Evolutionary conservation across 208 protist genomes (phyloP).

Genomic region (Leptomonas pyrrhocoris): DNA sequence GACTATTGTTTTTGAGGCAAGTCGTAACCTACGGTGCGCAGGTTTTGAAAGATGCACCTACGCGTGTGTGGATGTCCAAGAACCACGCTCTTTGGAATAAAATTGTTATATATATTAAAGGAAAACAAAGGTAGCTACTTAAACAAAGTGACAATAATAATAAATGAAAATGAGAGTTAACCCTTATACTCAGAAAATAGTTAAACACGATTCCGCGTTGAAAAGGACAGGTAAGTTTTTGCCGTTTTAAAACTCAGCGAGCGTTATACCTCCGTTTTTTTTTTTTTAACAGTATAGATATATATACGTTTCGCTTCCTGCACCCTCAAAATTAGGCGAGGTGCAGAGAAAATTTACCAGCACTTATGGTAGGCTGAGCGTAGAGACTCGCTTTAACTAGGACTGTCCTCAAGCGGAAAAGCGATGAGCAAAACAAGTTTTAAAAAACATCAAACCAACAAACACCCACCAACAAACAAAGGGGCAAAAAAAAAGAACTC

Average conservation of each 20-base stretch:
- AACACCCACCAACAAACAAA: conserved; percentile 9
- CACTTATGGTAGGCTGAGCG: background rate
- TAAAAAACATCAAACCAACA: background rate
- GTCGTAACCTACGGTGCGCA: conserved; percentile 9
- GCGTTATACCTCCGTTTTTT: background rate
- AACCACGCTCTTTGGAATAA: too few relatives aligned
- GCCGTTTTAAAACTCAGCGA: too few relatives aligned
- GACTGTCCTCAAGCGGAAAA: conserved; percentile 5
- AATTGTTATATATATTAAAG: background rate
- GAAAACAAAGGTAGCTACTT: too few relatives aligned
- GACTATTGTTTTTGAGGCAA: background rate
- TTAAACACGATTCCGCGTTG: background rate
- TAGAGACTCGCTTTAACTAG: background rate
- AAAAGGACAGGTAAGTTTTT: conserved; percentile 7
- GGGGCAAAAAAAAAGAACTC: conserved; percentile 16
- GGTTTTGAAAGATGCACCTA: background rate
- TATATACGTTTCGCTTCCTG: background rate
- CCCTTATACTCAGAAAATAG: background rate
- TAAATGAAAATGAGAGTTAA: conserved; percentile 1
- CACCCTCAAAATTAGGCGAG: background rate
- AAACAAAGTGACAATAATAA: background rate
- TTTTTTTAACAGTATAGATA: background rate
- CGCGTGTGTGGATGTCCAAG: background rate
- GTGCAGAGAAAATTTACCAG: background rate
- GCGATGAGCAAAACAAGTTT: background rate